These are phyloP conservation scores for Jasminum sambac DNA, from an alignment of 257 asterid genomes.

Conservation along the genomic window DNA sequence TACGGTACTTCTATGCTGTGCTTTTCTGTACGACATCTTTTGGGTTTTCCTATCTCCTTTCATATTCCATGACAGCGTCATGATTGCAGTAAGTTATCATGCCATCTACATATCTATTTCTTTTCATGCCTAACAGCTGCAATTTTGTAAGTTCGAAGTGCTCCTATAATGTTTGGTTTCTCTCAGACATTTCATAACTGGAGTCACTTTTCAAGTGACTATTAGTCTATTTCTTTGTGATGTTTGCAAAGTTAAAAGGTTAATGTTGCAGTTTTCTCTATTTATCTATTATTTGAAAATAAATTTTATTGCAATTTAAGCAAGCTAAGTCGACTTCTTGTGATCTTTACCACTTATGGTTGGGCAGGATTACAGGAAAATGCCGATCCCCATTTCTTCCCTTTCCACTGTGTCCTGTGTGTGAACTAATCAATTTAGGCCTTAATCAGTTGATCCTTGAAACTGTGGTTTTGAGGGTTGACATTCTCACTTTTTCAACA, in stretches of 20 bases:
- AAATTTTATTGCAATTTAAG: background rate
- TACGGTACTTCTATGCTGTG: constrained; percentile 84
- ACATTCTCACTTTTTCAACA: background rate
- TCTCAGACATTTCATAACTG: background rate
- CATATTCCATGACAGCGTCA: constrained; percentile 95
- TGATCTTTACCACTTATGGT: background rate
- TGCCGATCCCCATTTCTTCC: background rate
- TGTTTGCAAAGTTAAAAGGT: background rate
- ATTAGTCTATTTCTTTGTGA: background rate
- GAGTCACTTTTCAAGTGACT: background rate
- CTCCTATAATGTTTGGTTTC: constrained; percentile 11
- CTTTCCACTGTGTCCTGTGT: background rate
- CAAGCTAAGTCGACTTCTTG: background rate
- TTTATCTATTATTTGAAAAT: background rate
- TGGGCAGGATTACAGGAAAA: background rate
- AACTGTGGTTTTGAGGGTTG: background rate
- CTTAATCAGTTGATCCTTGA: background rate
- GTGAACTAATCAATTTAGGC: background rate
- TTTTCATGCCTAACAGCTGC: constrained; percentile 8
- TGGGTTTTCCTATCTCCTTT: constrained; percentile 97
- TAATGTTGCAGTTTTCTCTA: background rate
- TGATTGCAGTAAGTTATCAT: constrained; percentile 77
- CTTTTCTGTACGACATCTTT: constrained; percentile 92
- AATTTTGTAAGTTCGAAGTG: constrained; percentile 7
- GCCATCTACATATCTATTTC: constrained; percentile 16